These are phyloP conservation scores for Phyllosticta capitalensis DNA, from an alignment of 2,329 filamentous ascomycete species.

Conservation along the genomic window DNA sequence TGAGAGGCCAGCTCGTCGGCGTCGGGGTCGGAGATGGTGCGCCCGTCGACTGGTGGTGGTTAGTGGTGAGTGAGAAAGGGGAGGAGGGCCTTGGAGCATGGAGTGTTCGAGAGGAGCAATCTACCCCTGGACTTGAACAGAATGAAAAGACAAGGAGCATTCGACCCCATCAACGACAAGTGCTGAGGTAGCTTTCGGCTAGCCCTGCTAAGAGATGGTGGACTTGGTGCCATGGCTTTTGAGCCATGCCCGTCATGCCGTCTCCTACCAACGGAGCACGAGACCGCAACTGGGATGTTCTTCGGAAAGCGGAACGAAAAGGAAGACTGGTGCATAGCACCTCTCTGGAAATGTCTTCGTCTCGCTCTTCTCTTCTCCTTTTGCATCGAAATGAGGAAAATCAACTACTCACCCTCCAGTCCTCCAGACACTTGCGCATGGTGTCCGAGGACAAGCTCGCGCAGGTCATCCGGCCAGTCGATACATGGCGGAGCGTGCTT, in stretches of 20 bases:
- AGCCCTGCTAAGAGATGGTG: background rate
- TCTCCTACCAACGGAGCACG: too few relatives aligned
- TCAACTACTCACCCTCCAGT: slow-evolving; percentile 28
- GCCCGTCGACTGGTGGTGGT: background rate
- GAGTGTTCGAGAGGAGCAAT: too few relatives aligned
- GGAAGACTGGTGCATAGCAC: too few relatives aligned
- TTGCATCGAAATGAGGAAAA: background rate
- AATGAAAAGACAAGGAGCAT: too few relatives aligned
- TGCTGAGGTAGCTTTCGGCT: too few relatives aligned
- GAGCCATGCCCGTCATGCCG: too few relatives aligned
- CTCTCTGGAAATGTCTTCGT: background rate
- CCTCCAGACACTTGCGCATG: slow-evolving; percentile 35
- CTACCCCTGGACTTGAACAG: too few relatives aligned
- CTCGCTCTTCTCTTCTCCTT: background rate
- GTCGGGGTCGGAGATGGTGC: slow-evolving; percentile 19
- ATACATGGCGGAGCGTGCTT: slow-evolving; percentile 42
- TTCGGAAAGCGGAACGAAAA: too few relatives aligned
- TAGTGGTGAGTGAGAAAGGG: slow-evolving; percentile 34
- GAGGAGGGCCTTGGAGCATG: too few relatives aligned
- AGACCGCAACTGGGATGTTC: too few relatives aligned
- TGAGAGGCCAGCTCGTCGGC: slow-evolving; percentile 29
- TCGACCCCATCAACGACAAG: too few relatives aligned
- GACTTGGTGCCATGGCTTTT: background rate
- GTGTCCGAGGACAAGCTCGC: slow-evolving; percentile 38
- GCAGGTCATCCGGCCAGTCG: slow-evolving; percentile 43